Base-by-base conservation (phyloP, 129 eudicot genomes). In the Heracleum sosnowskyi region DNA sequence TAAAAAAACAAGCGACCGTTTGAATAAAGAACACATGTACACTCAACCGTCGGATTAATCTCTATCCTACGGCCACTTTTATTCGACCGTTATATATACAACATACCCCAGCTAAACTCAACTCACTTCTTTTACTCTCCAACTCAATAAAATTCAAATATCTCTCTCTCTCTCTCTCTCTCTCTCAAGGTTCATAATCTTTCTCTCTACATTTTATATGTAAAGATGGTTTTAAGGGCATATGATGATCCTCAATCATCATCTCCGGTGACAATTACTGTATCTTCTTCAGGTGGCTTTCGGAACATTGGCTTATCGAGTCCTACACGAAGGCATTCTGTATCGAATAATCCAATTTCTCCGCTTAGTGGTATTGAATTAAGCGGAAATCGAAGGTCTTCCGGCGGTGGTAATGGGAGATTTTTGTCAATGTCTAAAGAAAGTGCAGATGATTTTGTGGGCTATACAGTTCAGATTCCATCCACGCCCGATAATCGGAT, bases 381-480 rank as follows among this genome's bases (percentile, higher is more conserved):
- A n/a, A 72, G 36, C 4, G 81, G 85, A 34, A 60, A 47, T 44
- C 77, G 81, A 35, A 55, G 85, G 24, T 78, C 73, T 71, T 68
- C 77, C n/a, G 84, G 82, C 73, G 86, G 80, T 62, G 82, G 80
- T 44, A 2, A 44, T 63, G 91, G 91, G 75, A 80, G 89, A 78
- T 87, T 78, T 75, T 87, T 88, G 53, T 85, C 97, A 4, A 46
- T 88, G 75, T 87, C 92, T 5, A 87, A 86, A 79, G 95, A 90
- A 24, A 86, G 89, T 28, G 82, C 72, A 2, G 91, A 86, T 3
- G 97, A 96, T 47, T 96, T 83, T 69, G 97, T 96, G 1, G 88
- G 91, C 0, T 96, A 96, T 74, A 96, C 99, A 5, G 97, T 96
- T 53, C 99, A 96, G 3, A 96, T 96, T 64, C 97, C 99, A 3